Evolutionary conservation across 116 monocot genomes (phyloP).

Genomic region (Phalaenopsis hybrid): DNA sequence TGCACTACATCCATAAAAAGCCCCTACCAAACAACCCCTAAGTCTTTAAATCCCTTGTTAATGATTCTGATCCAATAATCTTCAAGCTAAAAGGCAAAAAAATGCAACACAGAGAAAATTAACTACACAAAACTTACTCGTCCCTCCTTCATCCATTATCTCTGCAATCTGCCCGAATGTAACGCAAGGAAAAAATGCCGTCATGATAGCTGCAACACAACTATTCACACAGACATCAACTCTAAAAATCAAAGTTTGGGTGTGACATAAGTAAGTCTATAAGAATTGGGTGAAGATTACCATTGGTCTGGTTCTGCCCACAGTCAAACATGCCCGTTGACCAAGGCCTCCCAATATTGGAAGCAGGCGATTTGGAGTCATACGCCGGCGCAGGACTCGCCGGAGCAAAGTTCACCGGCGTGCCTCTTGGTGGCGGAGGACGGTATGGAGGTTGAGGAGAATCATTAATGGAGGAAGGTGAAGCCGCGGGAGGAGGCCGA

Average conservation of each 20-base stretch:
- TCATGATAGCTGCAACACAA: conserved; percentile 44
- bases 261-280: not conserved
- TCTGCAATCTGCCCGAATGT: conserved; percentile 78
- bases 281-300: conserved; percentile 9
- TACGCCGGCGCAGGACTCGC: not conserved
- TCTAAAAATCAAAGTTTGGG: not conserved
- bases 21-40: too few relatives aligned
- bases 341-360: conserved; percentile 37
- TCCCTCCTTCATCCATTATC: conserved; percentile 54
- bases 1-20: too few relatives aligned
- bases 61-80: too few relatives aligned
- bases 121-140: conserved; percentile 26
- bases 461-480: not conserved
- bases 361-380: not conserved
- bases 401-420: not conserved
- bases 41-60: too few relatives aligned
- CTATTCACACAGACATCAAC: not conserved
- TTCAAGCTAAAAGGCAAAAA: too few relatives aligned
- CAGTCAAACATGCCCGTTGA: conserved; percentile 49
- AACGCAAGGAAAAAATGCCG: conserved; percentile 59
- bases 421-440: not conserved
- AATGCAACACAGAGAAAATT: too few relatives aligned
- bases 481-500: not conserved
- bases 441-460: not conserved
- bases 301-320: conserved; percentile 27